Percentiles rank a stretch among this genome's conserved stretches.
Conservation (phyloP, 371 early-diverging fungal genomes). For the Dentiscutata heterogama region DNA sequence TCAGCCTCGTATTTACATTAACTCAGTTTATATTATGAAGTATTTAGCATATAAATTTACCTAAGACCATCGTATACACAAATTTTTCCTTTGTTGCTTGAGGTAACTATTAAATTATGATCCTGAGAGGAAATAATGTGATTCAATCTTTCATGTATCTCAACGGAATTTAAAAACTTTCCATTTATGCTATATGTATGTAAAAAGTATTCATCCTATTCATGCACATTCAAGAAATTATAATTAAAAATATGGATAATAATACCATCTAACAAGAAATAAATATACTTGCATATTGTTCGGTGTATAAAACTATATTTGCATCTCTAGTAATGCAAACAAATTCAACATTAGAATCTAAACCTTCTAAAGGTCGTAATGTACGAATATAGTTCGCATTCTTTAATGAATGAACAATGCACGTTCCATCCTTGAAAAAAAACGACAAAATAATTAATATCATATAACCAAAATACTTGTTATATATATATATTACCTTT, state of each 20-base stretch:
- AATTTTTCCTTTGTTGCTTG: slow-evolving; percentile 21
- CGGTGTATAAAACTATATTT: slow-evolving; percentile 54
- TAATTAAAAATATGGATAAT: not conserved
- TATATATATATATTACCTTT: no score
- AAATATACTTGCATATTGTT: slow-evolving; percentile 46
- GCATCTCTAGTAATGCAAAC: slow-evolving; percentile 54
- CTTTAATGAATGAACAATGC: slow-evolving; percentile 61
- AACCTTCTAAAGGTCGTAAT: slow-evolving; percentile 51
- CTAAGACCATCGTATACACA: slow-evolving; percentile 38
- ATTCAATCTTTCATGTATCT: slow-evolving; percentile 9
- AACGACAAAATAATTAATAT: not conserved
- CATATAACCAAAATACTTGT: no score
- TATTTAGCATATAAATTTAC: not conserved
- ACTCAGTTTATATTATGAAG: not conserved
- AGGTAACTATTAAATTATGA: slow-evolving; percentile 23
- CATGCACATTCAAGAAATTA: not conserved
- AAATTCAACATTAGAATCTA: slow-evolving; percentile 47
- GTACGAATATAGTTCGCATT: slow-evolving; percentile 59
- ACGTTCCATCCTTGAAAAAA: slow-evolving; percentile 60
- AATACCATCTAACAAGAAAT: not conserved
- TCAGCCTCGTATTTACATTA: not conserved
- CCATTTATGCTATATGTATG: slow-evolving; percentile 44
- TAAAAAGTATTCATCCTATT: slow-evolving; percentile 38
- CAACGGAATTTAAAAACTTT: slow-evolving; percentile 26
- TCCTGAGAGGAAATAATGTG: slow-evolving; percentile 32